These are phyloP conservation scores for Rhodamnia rubescens DNA, from an alignment of 345 rosid species.

Conservation along the genomic window DNA sequence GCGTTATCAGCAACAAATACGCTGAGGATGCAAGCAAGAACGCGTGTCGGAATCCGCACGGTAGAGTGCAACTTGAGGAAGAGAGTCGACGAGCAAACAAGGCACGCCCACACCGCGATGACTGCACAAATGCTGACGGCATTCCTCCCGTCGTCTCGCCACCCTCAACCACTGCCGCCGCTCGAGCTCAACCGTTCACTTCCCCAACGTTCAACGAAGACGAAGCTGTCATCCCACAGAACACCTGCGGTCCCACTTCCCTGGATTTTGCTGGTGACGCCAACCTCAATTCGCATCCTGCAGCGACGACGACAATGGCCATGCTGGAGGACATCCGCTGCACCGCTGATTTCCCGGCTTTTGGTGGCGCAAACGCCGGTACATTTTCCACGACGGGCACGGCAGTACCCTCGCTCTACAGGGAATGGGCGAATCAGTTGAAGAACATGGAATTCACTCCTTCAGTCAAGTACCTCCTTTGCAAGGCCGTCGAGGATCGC, in stretches of 20 bases:
- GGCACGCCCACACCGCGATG: too few relatives aligned
- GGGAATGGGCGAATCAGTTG: neutral
- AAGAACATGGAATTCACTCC: neutral
- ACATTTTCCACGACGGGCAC: neutral
- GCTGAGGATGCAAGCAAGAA: too few relatives aligned
- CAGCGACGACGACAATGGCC: neutral
- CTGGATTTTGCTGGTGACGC: neutral
- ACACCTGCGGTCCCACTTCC: neutral
- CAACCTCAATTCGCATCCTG: neutral
- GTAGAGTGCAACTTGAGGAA: too few relatives aligned
- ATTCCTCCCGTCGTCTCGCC: too few relatives aligned
- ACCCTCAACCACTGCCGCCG: neutral
- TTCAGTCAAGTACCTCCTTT: neutral
- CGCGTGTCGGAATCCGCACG: too few relatives aligned
- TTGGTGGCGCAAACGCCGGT: neutral
- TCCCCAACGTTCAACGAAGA: neutral
- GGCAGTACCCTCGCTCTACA: neutral
- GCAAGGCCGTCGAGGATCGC: neutral
- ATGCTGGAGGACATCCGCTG: neutral
- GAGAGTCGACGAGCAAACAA: too few relatives aligned
- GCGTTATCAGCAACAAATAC: too few relatives aligned
- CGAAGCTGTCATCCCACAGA: neutral
- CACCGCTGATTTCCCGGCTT: neutral
- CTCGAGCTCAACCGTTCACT: neutral
- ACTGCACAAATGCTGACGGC: too few relatives aligned